Base-by-base conservation (phyloP, 768 basidiomycete genomes). In the Boletus reticulatus region DNA sequence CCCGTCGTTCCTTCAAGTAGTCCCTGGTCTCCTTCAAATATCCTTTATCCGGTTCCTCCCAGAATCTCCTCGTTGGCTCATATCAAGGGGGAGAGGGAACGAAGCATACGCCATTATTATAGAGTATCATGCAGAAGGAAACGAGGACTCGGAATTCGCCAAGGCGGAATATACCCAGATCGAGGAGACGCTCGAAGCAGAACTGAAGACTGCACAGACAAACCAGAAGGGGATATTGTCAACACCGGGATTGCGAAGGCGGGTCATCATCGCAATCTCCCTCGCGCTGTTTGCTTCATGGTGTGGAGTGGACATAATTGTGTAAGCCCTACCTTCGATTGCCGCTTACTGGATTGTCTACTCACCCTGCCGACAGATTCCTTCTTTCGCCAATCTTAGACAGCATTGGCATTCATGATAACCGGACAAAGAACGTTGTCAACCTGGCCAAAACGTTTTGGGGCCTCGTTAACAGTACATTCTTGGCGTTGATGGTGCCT, bases 51-150 rank as follows among this genome's bases (percentile, higher is more conserved):
- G 70, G 63, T 81, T 83, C 62, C 71, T 86, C 16, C 84, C 84
- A 2, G 85, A 88, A 62, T 84, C 83, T 12, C 85, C 85, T 16
- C 78, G 83, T 38, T 87, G 84, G 84, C 75, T 87, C 6, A 73
- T 86, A 32, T 79, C 82, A 4, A 79, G 78, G 48, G 84, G 84
- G 24, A 77, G 83, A 17, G 67, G 67, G 2, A 74, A 75, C 1
- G 81, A 84, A 56, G 83, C 82, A 0, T 66, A 69, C 50, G 70
- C 65, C 1, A 75, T 82, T 43, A 72, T 85, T 24, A 76, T 70
- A n/a, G 82, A 80, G 54, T 85, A 84, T 50, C 84, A 85, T 58
- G 84, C 80, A 1, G 84, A 85, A 52, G 83, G 84, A 3, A 77
- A 87, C 57, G 64, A 56, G 47, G 16, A 48, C 38, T 79, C 80